Evolutionary conservation across 2,329 filamentous ascomycete genomes (phyloP).

Genomic region (Fusarium hostae): DNA sequence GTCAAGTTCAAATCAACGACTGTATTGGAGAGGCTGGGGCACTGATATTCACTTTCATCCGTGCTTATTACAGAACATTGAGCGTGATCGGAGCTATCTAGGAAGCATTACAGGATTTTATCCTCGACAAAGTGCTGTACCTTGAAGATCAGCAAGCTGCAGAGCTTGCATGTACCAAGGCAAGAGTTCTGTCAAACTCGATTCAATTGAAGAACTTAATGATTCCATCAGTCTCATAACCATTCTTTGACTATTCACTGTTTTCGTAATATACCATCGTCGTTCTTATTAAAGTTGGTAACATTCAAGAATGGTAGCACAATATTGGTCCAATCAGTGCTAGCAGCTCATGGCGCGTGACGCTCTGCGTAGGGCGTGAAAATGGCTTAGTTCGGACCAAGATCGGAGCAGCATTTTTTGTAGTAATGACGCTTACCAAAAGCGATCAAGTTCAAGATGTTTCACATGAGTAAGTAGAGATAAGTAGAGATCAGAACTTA

Average conservation of each 20-base stretch:
- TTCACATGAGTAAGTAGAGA: neutral
- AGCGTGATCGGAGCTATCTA: neutral
- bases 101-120: accelerated
- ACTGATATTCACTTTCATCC: neutral
- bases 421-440: neutral
- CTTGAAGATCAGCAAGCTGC: neutral
- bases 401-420: constrained; percentile 4
- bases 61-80: neutral
- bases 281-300: neutral
- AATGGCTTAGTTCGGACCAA: constrained; percentile 12
- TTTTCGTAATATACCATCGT: neutral
- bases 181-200: neutral
- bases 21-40: neutral
- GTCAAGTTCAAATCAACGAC: neutral
- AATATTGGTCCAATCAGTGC: neutral
- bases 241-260: accelerated
- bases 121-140: neutral
- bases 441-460: neutral
- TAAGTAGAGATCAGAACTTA: neutral
- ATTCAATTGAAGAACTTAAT: accelerated
- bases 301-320: neutral
- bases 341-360: neutral
- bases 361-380: constrained; percentile 14
- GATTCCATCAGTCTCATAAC: neutral
- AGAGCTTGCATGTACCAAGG: neutral